Conservation (phyloP, 768 basidiomycete genomes). For the Phaffia tasmanica region DNA sequence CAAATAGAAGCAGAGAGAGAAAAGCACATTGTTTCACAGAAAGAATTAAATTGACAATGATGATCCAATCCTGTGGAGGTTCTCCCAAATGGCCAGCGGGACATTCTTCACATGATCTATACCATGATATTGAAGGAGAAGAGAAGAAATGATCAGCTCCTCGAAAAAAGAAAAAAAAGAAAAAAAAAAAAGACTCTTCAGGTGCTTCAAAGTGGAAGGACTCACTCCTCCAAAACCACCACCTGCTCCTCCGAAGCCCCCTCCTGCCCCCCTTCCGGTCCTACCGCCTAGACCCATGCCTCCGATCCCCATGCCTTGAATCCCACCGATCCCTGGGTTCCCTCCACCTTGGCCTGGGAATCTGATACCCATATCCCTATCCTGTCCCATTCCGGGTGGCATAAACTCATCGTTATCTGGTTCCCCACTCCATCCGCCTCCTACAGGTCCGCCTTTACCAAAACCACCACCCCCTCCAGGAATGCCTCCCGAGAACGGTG, state of each 20-base stretch:
- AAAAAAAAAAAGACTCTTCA: too few relatives aligned
- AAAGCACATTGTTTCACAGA: too few relatives aligned
- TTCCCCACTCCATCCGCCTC: constrained; percentile 10
- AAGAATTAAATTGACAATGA: too few relatives aligned
- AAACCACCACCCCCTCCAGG: constrained; percentile 12
- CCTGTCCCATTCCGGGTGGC: constrained; percentile 21
- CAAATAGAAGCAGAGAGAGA: too few relatives aligned
- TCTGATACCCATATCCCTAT: background rate
- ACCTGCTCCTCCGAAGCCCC: constrained; percentile 6
- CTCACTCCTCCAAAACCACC: constrained; percentile 1
- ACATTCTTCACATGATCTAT: too few relatives aligned
- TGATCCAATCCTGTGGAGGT: too few relatives aligned
- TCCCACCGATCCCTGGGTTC: constrained; percentile 1
- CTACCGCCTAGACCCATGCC: background rate
- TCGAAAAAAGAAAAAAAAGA: too few relatives aligned
- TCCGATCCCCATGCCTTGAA: background rate
- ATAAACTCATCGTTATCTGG: constrained; percentile 27
- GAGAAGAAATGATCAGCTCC: too few relatives aligned
- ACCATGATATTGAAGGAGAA: too few relatives aligned
- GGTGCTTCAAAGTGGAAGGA: background rate
- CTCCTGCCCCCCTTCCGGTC: constrained; percentile 6
- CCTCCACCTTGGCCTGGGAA: constrained; percentile 16
- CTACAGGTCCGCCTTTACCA: background rate
- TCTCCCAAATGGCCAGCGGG: too few relatives aligned
- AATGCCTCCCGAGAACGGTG: constrained; percentile 3